Base-by-base conservation (phyloP, 768 basidiomycete genomes). In the Lyophyllum atratum region DNA sequence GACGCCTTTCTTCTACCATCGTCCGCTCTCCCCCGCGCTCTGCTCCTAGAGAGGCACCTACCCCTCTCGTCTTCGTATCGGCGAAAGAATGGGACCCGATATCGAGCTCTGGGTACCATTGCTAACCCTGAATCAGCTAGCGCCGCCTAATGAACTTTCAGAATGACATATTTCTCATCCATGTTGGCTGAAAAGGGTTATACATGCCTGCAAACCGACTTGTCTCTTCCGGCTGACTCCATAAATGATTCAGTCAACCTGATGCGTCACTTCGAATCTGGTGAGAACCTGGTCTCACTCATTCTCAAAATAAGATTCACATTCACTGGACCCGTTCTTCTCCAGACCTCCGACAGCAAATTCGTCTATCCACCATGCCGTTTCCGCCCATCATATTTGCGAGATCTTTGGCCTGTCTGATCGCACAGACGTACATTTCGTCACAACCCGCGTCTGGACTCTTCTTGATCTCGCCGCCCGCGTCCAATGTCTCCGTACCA, bases 351-450 rank as follows among this genome's bases (percentile, higher is more conserved):
- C 68, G 69, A 43, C 70, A 70, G 21, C 72, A 77, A 31, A 70
- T 85, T 49, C 74, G 74, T 19, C 65, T 75, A 8, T 71, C 78
- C 15, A 70, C 66, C 4, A 76, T 78, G 37, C 78, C 84, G 9
- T 86, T 85, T 58, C 81, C 85, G 0, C 85, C 85, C 1, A 76
- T 87, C 28, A 72, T 87, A 34, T 72, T 86, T 58, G 79, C 85
- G 2, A 76, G 77, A 24, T 74, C 75, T 6, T 61, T 73, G 4
- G 75, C 77, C 10, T 77, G 84, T 53, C 72, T 89, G 33, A 77
- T 90, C 52, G 80, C 85, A 8, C 85, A 90, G 66, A 76, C 82
- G 21, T 90, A 87, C 67, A 81, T 90, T 58, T 87, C 85, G 1
- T 87, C 85, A 21, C 71, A 88, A 62, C 86, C 88, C 1, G 84